These are phyloP conservation scores for Daldinia vernicosa DNA, from an alignment of 495 filamentous ascomycete species.

Conservation along the genomic window DNA sequence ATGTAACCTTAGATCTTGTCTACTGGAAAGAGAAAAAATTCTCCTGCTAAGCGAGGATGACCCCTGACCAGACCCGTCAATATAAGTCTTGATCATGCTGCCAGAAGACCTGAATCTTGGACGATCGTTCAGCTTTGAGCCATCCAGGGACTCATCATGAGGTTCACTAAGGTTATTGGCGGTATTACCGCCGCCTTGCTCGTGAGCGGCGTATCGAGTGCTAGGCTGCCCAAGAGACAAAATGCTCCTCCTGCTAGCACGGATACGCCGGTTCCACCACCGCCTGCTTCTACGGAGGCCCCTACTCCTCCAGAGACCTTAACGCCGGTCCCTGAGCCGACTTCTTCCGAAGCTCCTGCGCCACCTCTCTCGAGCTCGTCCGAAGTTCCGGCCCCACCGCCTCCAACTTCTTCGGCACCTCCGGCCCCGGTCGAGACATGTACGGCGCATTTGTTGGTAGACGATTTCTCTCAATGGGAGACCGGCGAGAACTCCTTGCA, in stretches of 20 bases:
- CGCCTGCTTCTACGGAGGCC: background rate
- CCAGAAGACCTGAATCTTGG: constrained; percentile 14
- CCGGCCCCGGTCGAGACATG: constrained; percentile 52
- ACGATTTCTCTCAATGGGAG: constrained; percentile 65
- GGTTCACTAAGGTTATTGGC: constrained; percentile 37
- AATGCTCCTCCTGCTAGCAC: constrained; percentile 9
- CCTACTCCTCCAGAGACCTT: constrained; percentile 10
- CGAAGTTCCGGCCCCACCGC: background rate
- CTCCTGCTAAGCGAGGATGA: constrained; percentile 22
- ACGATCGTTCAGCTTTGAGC: constrained; percentile 33
- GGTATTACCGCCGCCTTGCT: constrained; percentile 41
- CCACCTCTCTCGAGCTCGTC: constrained; percentile 2
- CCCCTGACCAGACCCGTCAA: background rate
- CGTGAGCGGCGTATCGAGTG: constrained; percentile 37
- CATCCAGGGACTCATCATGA: constrained; percentile 34
- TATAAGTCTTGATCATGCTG: constrained; percentile 25
- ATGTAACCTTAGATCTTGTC: constrained; percentile 30
- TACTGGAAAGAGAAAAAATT: constrained; percentile 11
- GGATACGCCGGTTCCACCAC: constrained; percentile 13
- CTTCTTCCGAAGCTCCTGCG: background rate
- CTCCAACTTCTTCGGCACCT: background rate
- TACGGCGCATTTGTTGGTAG: constrained; percentile 61
- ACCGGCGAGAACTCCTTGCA: constrained; percentile 59
- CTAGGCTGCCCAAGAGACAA: constrained; percentile 30
- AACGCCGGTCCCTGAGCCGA: background rate